Base-by-base conservation (phyloP, 1,284 basidiomycete genomes). In the Ustilago crameri region DNA sequence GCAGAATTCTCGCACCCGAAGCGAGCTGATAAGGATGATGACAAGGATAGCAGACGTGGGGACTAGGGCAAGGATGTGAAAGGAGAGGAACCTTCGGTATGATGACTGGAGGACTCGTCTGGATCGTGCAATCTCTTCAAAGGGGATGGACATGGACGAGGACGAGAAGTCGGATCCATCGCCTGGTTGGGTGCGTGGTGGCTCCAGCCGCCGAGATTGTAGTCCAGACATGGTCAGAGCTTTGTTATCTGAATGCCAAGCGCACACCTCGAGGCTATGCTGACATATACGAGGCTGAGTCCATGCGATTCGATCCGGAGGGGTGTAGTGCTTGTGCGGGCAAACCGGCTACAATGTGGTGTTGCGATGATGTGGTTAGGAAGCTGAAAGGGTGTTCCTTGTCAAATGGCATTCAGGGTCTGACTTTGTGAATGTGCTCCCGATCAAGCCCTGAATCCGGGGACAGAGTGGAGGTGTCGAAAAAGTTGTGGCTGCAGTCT, bases 1-100 rank as follows among this genome's bases (percentile, higher is more conserved):
- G 48, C 69, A 72, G 2, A 59, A 46, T 26, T 66, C 44, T 42
- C 69, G 69, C 3, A 50, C 45, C 17, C 52, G 49, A 17, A 72
- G 27, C 1, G 63, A 40, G 14, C 50, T 63, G n/a, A 46, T 20
- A 8, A 72, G 53, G 9, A 56, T 47, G 5, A 49, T 41, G 9
- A 57, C 14, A n/a, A 72, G 40, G 41, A 63, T 50, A 0, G 43
- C 30, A 10, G 63, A 40, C 5, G 69, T 67, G 4, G 69, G 69
- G 2, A 67, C 17, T 8, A 72, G 52, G 5, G 69, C 51, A 0
- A 67, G 22, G 14, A 50, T 42, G 15, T 72, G 63, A 10, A 42
- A 52, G 32, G 51, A 60, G 46, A 63, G 55, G 46, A 72, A 67
- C 10, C 35, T 32, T 17, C 55, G 59, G 17, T 72, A 67, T 0